Evolutionary conservation across 306 rosid species (phyloP).

Genomic region (Quercus glauca): DNA sequence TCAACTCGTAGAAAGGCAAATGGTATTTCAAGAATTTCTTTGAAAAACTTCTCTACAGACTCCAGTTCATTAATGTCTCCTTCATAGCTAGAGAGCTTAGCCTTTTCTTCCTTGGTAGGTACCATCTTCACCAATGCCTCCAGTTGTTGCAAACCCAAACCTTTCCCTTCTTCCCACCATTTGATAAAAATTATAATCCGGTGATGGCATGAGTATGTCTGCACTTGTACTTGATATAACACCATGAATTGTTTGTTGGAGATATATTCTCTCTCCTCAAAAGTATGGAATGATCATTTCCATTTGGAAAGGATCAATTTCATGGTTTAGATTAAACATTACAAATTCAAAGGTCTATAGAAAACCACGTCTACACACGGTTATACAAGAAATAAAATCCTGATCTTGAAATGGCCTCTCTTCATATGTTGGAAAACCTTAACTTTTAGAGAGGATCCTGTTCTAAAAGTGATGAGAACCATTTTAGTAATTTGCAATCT

Average conservation of each 20-base stretch:
- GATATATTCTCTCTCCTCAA: too few relatives aligned
- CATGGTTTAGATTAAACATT: too few relatives aligned
- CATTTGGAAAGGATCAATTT: too few relatives aligned
- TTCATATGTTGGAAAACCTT: not conserved
- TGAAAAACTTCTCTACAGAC: constrained; percentile 75
- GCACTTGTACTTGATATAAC: too few relatives aligned
- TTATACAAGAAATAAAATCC: too few relatives aligned
- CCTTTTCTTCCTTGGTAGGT: constrained; percentile 87
- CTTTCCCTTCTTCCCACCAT: constrained; percentile 53
- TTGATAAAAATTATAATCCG: not conserved
- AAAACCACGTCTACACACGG: too few relatives aligned
- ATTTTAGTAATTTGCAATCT: too few relatives aligned
- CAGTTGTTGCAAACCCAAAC: constrained; percentile 67
- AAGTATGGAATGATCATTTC: too few relatives aligned
- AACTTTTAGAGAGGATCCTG: too few relatives aligned
- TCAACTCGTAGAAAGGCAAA: constrained; percentile 73
- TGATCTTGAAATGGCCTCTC: not conserved
- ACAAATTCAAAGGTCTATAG: too few relatives aligned
- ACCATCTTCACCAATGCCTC: constrained; percentile 93
- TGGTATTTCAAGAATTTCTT: constrained; percentile 58
- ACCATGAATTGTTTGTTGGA: too few relatives aligned
- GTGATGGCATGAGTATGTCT: not conserved
- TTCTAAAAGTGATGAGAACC: too few relatives aligned
- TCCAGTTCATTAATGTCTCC: constrained; percentile 84
- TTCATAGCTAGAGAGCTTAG: constrained; percentile 57